Evolutionary conservation across 768 basidiomycete genomes (phyloP).

Genomic region (Tephrocybe sp.): DNA sequence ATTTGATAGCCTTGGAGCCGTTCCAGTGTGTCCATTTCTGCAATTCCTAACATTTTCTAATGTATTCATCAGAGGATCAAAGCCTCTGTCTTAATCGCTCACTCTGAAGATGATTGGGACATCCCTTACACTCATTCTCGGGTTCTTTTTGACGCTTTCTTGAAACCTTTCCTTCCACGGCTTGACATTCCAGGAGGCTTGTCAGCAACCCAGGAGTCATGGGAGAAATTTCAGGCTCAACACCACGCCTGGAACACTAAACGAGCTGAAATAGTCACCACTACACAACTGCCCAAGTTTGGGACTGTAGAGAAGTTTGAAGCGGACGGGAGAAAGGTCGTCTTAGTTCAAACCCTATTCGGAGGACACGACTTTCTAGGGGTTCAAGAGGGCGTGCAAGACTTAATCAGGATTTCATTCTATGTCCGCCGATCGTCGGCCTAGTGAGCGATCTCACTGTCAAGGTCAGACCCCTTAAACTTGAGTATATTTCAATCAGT

Average conservation of each 20-base stretch:
- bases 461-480: background rate
- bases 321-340: slow-evolving; percentile 43
- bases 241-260: slow-evolving; percentile 35
- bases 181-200: slow-evolving; percentile 26
- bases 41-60: background rate
- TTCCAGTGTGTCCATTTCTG: slow-evolving; percentile 45
- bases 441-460: background rate
- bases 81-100: slow-evolving; percentile 68
- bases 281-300: slow-evolving; percentile 47
- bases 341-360: slow-evolving; percentile 56
- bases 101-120: slow-evolving; percentile 77
- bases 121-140: slow-evolving; percentile 76
- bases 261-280: slow-evolving; percentile 44
- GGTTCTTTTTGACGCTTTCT: slow-evolving; percentile 66
- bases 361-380: slow-evolving; percentile 66
- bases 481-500: background rate
- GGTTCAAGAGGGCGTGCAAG: slow-evolving; percentile 70
- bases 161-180: slow-evolving; percentile 61
- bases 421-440: slow-evolving; percentile 12
- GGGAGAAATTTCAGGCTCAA: slow-evolving; percentile 38
- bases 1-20: slow-evolving; percentile 61
- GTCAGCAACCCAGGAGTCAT: slow-evolving; percentile 33
- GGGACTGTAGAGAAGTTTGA: slow-evolving; percentile 57
- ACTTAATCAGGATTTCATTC: slow-evolving; percentile 47
- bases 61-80: slow-evolving; percentile 52